A percentile compares a stretch with the other conserved stretches of the same genome.
phyloP scores from a whole-genome alignment of 1,139 yeast species.

The Taphrina betulina region DNA sequence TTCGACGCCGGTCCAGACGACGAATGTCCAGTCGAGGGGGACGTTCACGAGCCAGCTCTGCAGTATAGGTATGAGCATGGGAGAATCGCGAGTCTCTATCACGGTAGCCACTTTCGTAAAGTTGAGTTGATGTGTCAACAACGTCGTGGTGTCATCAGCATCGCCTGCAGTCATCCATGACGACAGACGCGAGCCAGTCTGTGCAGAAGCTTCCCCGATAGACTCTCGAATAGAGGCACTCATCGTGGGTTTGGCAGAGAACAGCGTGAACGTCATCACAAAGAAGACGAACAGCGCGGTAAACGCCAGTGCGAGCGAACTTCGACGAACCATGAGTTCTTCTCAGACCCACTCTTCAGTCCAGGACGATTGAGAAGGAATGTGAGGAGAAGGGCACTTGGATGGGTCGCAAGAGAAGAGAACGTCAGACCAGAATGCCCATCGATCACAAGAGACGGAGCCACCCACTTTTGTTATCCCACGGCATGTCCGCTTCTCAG shows the following conservation, averaged over 20 bases:
- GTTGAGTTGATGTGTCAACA: conserved; percentile 7
- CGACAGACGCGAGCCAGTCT: not conserved
- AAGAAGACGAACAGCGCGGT: not conserved
- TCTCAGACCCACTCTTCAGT: too few species aligned
- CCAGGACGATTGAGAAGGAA: too few species aligned
- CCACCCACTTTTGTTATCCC: too few species aligned
- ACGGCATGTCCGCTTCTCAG: too few species aligned
- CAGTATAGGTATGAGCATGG: conserved; percentile 20
- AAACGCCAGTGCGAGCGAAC: not conserved
- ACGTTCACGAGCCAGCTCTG: conserved; percentile 25
- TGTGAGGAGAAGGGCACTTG: too few species aligned
- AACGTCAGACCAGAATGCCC: too few species aligned
- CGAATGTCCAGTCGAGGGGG: conserved; percentile 29
- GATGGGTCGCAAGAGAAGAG: too few species aligned
- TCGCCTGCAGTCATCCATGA: conserved; percentile 6
- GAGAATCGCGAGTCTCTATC: conserved; percentile 30
- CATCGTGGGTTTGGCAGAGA: not conserved
- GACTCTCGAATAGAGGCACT: too few species aligned
- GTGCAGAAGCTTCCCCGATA: not conserved
- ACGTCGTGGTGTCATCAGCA: not conserved
- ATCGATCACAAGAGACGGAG: too few species aligned
- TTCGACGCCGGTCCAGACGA: conserved; percentile 15
- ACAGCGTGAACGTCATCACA: not conserved
- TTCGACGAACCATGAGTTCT: conserved; percentile 1
- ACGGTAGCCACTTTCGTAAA: conserved; percentile 26